A percentile compares a stretch with the other conserved stretches of the same genome.
Conservation (phyloP, 495 filamentous ascomycete genomes). For the Talaromyces ruber region DNA sequence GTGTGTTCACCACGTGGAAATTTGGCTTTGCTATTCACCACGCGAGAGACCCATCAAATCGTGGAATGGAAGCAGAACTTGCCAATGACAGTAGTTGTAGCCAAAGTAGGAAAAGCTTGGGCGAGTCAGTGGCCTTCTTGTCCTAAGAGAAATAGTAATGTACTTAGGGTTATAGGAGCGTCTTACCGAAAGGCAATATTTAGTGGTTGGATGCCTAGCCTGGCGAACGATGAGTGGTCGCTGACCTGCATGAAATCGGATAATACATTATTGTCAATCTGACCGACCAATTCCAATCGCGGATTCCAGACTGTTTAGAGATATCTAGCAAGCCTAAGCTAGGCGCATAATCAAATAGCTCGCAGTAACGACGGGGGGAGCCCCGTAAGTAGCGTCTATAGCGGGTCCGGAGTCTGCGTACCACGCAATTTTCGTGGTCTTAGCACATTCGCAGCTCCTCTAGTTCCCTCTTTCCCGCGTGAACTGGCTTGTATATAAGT, state of each 20-base stretch:
- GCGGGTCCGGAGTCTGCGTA: neutral
- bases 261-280: neutral
- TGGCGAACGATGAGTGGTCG: neutral
- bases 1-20: neutral
- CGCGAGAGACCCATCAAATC: neutral
- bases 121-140: neutral
- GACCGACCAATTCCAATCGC: neutral
- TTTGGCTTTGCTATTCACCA: neutral
- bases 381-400: neutral
- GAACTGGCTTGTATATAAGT: neutral
- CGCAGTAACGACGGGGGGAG: neutral
- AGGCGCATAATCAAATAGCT: neutral
- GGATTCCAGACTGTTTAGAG: neutral
- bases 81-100: neutral
- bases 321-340: neutral
- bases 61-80: neutral
- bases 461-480: neutral
- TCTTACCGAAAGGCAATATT: neutral
- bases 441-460: neutral
- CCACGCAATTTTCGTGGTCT: neutral
- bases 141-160: neutral
- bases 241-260: neutral
- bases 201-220: neutral
- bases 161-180: neutral
- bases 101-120: neutral